Evolutionary conservation across 108 stramenopile species (phyloP).

Genomic region (Pseudonitzschia pungens): DNA sequence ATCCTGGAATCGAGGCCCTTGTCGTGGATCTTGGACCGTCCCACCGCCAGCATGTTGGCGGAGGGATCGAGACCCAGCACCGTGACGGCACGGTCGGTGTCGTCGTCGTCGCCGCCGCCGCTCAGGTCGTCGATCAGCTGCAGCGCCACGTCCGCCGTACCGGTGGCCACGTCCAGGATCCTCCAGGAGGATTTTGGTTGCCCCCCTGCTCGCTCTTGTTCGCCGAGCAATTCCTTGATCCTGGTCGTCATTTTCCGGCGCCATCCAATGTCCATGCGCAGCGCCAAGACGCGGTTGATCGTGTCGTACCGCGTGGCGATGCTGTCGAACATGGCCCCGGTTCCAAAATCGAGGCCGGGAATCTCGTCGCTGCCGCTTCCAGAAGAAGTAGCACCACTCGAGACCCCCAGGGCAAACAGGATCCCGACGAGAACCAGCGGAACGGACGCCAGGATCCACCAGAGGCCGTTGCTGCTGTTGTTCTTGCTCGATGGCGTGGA

Average conservation of each 20-base stretch:
- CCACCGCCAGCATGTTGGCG: constrained; percentile 82
- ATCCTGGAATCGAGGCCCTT: neutral
- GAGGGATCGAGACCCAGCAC: constrained; percentile 79
- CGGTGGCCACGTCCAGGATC: constrained; percentile 83
- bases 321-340: constrained; percentile 79
- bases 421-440: neutral
- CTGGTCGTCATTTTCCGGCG: constrained; percentile 50
- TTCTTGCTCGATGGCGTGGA: no score
- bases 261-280: constrained; percentile 88
- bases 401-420: neutral
- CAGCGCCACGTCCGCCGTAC: constrained; percentile 93
- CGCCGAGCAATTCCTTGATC: constrained; percentile 6
- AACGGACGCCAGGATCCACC: neutral
- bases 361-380: neutral
- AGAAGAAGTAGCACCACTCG: neutral
- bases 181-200: neutral
- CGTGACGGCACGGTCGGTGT: constrained; percentile 10
- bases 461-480: neutral
- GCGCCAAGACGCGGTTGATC: constrained; percentile 83
- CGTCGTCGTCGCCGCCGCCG: constrained; percentile 18
- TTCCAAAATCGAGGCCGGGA: constrained; percentile 29
- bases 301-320: constrained; percentile 77
- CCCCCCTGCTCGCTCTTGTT: neutral
- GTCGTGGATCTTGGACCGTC: constrained; percentile 57
- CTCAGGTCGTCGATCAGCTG: constrained; percentile 58